These are phyloP conservation scores for Fabrea salina DNA, from an alignment of 169 alveolate species.

Conservation along the genomic window DNA sequence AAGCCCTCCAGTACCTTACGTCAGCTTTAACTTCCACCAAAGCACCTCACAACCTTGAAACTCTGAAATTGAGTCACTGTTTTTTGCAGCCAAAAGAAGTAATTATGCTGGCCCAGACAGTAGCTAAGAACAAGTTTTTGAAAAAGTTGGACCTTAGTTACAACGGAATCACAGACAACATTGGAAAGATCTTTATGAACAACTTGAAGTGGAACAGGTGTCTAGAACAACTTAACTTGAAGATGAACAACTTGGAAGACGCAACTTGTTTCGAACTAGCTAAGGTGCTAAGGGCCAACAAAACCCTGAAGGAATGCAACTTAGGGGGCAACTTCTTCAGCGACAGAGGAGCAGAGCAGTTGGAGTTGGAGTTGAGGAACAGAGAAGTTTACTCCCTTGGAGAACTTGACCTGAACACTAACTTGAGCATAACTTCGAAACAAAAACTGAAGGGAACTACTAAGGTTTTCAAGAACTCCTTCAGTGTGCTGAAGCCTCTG, in stretches of 20 bases:
- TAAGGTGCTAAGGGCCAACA: not conserved
- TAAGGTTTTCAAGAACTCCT: not conserved
- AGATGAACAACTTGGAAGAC: not conserved
- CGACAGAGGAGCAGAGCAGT: not conserved
- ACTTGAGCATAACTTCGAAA: not conserved
- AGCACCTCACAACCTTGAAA: not conserved
- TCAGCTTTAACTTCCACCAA: not conserved
- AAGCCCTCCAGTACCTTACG: not conserved
- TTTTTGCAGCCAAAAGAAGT: not conserved
- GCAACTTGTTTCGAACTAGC: not conserved
- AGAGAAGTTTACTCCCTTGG: not conserved
- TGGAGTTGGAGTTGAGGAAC: not conserved
- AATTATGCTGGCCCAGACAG: not conserved
- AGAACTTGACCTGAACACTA: not conserved
- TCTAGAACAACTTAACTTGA: not conserved
- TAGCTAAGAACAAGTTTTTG: not conserved
- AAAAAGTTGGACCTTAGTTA: slow-evolving; percentile 6
- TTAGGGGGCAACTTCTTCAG: not conserved
- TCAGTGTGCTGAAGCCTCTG: not conserved
- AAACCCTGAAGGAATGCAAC: slow-evolving; percentile 1
- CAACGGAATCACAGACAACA: not conserved
- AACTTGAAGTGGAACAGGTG: not conserved
- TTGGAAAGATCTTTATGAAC: not conserved
- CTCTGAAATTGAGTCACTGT: slow-evolving; percentile 7
- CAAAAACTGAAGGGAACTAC: not conserved